Evolutionary conservation across 805 yeast genomes (phyloP), one percentile per base, ranked within the genome.

Genomic region (Yarrowia sp.): DNA sequence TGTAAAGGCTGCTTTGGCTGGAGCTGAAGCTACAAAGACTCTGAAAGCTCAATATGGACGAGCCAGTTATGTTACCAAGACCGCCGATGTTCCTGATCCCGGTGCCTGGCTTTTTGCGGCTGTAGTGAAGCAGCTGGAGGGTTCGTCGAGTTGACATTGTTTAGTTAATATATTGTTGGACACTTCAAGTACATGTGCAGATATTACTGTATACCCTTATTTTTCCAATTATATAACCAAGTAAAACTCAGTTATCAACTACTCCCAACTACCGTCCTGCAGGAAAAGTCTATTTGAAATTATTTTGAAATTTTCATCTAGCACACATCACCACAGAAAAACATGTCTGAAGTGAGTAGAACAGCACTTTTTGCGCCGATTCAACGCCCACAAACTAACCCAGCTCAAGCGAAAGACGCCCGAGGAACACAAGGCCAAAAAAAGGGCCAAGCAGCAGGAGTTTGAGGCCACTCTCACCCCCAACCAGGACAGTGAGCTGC

Each of bases 31-130:
- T 5, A 92, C 98, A 0, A 85, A 86, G 59, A 78, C 84, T 30
- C 77, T 89, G 68, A 87, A 84, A 68, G 98, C 98, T 38, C 87
- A 87, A 70, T 91, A 92, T 70, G 98, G 98, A 35, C 84, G 98
- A 71, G 97, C 98, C 17, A 88, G 96, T 6, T 93, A 92, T 74
- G 97, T 92, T 9, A 19, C 63, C 22, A 58, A 58, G 51, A 43
- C 49, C 2, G 51, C 40, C 0, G 30, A 43, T n/a, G 49, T 58
- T 21, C 63, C 63, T 17, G 63, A 58, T 17, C 63, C 63, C 17
- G 63, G 63, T 4, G 63, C 63, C n/a, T 54, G 46, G 46, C 36
- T 54, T 11, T 54, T 54, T 26, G 61, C 61, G 2, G 61, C 44
- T 1, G 61, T 54, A 4, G 61, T 54, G 2, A 26, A 30, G 2